Evolutionary conservation across 2,329 filamentous ascomycete genomes (phyloP).

Genomic region (Rhynchosporium secalis): DNA sequence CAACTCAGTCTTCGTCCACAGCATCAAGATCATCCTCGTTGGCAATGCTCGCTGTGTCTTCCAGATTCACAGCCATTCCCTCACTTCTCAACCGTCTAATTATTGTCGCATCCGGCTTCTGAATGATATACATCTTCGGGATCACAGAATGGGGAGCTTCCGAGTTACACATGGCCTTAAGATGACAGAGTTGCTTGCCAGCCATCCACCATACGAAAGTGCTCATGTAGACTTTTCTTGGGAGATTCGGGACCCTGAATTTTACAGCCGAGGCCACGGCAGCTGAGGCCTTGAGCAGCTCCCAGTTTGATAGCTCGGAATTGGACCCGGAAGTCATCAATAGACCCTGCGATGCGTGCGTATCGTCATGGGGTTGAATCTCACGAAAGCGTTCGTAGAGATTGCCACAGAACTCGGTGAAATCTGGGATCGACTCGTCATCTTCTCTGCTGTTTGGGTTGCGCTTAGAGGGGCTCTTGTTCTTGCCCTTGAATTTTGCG

Average conservation of each 20-base stretch:
- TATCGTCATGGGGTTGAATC: conserved; percentile 32
- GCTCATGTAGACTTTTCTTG: neutral
- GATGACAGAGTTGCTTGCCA: conserved; percentile 11
- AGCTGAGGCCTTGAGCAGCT: conserved; percentile 46
- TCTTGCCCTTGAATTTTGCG: neutral
- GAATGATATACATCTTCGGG: conserved; percentile 9
- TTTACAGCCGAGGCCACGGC: conserved; percentile 32
- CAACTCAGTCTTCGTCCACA: conserved; percentile 13
- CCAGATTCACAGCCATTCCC: conserved; percentile 8
- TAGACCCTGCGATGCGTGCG: conserved; percentile 26
- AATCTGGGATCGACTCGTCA: conserved; percentile 9
- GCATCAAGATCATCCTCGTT: conserved; percentile 15
- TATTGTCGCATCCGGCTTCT: conserved; percentile 8
- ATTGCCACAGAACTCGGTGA: neutral
- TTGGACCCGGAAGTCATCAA: conserved; percentile 18
- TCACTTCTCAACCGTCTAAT: conserved; percentile 13
- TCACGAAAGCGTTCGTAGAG: conserved; percentile 29
- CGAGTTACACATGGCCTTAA: conserved; percentile 10
- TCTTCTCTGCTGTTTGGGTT: conserved; percentile 11
- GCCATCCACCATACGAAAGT: conserved; percentile 20
- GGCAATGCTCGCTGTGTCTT: conserved; percentile 12
- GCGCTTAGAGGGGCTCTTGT: neutral
- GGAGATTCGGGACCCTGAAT: neutral
- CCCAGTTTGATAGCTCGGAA: conserved; percentile 42
- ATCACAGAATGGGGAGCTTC: conserved; percentile 6